These are phyloP conservation scores for Verticillium dahliae DNA, from an alignment of 2,329 filamentous ascomycete genomes.

Conservation along the genomic window DNA sequence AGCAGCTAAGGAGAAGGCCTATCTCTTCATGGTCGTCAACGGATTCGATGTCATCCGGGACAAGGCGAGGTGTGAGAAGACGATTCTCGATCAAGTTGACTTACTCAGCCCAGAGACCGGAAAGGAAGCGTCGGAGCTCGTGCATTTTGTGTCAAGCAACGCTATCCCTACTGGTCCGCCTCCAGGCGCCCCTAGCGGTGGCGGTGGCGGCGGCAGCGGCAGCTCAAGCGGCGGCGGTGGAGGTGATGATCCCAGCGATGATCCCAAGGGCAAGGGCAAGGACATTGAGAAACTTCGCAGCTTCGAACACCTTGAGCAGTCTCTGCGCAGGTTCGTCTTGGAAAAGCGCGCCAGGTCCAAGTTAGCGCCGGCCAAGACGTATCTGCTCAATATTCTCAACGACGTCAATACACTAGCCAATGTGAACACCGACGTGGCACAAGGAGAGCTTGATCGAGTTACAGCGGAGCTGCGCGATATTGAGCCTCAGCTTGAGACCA, in stretches of 20 bases:
- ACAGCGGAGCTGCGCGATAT: conserved; percentile 73
- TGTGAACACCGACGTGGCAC: conserved; percentile 82
- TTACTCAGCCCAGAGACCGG: conserved; percentile 85
- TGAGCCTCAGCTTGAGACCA: conserved; percentile 78
- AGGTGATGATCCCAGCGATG: conserved; percentile 49
- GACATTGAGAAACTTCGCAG: conserved; percentile 82
- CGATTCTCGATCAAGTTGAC: conserved; percentile 84
- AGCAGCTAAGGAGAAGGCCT: conserved; percentile 92
- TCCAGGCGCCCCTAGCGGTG: conserved; percentile 38
- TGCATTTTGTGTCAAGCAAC: conserved; percentile 97
- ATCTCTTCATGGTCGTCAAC: conserved; percentile 96
- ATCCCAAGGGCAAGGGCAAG: conserved; percentile 73
- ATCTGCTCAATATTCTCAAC: conserved; percentile 85
- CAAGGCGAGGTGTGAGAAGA: conserved; percentile 83
- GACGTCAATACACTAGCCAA: conserved; percentile 77
- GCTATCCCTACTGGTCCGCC: conserved; percentile 68
- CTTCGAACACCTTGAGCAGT: conserved; percentile 84
- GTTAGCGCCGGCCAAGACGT: conserved; percentile 90
- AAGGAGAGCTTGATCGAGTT: conserved; percentile 78
- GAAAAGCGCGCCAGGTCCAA: conserved; percentile 95
- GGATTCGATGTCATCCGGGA: conserved; percentile 92
- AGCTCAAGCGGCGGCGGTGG: conserved; percentile 48
- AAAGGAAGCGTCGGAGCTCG: conserved; percentile 87
- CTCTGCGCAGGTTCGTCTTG: conserved; percentile 84
- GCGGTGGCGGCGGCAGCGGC: conserved; percentile 45